phyloP scores from a whole-genome alignment of 805 yeast species.

The Spathaspora hagerdaliae region DNA sequence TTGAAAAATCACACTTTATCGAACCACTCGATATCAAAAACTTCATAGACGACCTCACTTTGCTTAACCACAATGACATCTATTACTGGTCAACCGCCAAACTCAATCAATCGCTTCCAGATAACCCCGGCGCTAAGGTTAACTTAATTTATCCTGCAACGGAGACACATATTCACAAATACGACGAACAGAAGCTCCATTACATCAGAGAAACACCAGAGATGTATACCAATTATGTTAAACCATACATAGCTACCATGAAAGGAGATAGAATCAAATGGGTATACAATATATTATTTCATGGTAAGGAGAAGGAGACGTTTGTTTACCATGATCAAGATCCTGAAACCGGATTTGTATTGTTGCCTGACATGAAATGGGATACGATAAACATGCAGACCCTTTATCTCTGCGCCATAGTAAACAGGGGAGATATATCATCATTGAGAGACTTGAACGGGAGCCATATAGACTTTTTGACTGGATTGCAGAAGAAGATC shows the following conservation, averaged over 20 bases:
- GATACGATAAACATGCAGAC: constrained; percentile 68
- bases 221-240: constrained; percentile 55
- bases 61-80: constrained; percentile 71
- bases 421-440: constrained; percentile 61
- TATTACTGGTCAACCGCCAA: constrained; percentile 75
- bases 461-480: constrained; percentile 57
- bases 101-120: constrained; percentile 42
- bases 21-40: constrained; percentile 11
- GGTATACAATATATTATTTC: constrained; percentile 80
- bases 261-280: constrained; percentile 77
- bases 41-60: constrained; percentile 17
- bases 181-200: constrained; percentile 54
- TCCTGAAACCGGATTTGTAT: constrained; percentile 56
- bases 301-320: constrained; percentile 82
- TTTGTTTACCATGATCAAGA: constrained; percentile 64
- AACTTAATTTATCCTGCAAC: constrained; percentile 89
- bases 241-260: constrained; percentile 75
- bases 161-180: constrained; percentile 75
- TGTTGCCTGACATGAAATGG: constrained; percentile 97
- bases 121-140: constrained; percentile 60
- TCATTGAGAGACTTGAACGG: constrained; percentile 71
- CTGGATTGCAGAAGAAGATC: constrained; percentile 43
- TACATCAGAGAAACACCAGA: constrained; percentile 79
- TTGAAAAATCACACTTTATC: constrained; percentile 70
- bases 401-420: constrained; percentile 75